phyloP scores from a whole-genome alignment of 1,139 yeast genomes.

The Meyerozyma smithsonii region DNA sequence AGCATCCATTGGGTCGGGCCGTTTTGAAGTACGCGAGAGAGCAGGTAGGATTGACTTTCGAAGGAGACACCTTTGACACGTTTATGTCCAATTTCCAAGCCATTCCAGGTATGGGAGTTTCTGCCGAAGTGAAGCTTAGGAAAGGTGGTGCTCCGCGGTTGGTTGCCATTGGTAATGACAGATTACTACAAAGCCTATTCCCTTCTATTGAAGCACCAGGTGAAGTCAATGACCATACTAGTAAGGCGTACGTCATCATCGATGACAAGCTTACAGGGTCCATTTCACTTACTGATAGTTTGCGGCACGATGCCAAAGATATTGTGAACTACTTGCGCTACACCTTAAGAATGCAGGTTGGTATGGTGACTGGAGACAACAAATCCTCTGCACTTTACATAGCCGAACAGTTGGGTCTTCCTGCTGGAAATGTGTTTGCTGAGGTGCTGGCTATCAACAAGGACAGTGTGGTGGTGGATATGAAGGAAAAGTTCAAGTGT shows the following conservation, averaged over 20 bases:
- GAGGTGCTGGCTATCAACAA: constrained; percentile 77
- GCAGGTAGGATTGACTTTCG: constrained; percentile 25
- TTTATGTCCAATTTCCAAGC: constrained; percentile 42
- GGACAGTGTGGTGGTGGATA: constrained; percentile 55
- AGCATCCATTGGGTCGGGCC: constrained; percentile 86
- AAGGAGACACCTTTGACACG: constrained; percentile 29
- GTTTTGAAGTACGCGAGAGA: constrained; percentile 35
- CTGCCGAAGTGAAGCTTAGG: constrained; percentile 35
- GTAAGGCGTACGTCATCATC: constrained; percentile 39
- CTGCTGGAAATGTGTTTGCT: constrained; percentile 61
- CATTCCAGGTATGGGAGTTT: constrained; percentile 69
- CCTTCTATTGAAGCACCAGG: constrained; percentile 12
- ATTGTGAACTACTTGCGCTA: constrained; percentile 53
- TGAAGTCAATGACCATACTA: constrained; percentile 10
- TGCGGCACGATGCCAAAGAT: constrained; percentile 60
- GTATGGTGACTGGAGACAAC: constrained; percentile 90
- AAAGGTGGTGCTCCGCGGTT: constrained; percentile 14
- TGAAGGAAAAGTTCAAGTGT: constrained; percentile 44
- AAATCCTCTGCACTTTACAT: constrained; percentile 56
- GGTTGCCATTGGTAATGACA: constrained; percentile 56
- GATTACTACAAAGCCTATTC: constrained; percentile 32
- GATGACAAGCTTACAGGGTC: constrained; percentile 59
- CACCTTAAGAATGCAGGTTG: constrained; percentile 57
- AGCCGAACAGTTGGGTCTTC: constrained; percentile 67
- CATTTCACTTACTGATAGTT: constrained; percentile 62